Evolutionary conservation across 495 filamentous ascomycete species (phyloP).

Genomic region (Daldinia concentrica): DNA sequence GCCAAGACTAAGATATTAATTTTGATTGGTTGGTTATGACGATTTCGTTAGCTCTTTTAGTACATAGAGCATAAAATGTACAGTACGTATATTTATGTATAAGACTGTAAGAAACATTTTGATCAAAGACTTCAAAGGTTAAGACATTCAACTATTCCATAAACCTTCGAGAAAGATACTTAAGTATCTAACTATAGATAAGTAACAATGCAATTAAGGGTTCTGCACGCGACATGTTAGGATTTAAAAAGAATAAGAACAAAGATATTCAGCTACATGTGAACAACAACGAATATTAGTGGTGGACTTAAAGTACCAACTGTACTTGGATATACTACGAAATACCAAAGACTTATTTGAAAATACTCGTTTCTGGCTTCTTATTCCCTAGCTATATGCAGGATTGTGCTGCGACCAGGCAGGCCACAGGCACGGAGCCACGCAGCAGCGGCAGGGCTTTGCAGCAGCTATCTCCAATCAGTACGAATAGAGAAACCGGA

Average conservation of each 20-base stretch:
- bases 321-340: no score
- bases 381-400: slow-evolving; percentile 25
- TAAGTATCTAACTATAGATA: no score
- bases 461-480: slow-evolving; percentile 23
- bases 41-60: slow-evolving; percentile 31
- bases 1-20: slow-evolving; percentile 27
- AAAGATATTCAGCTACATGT: no score
- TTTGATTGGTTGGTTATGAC: slow-evolving; percentile 38
- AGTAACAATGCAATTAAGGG: not conserved
- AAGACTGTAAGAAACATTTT: not conserved
- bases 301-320: no score
- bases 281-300: no score
- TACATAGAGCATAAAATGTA: slow-evolving; percentile 5
- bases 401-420: slow-evolving; percentile 23
- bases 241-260: not conserved
- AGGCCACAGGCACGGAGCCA: slow-evolving; percentile 42
- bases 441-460: slow-evolving; percentile 26
- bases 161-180: not conserved
- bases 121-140: not conserved
- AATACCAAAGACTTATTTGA: not conserved
- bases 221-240: not conserved
- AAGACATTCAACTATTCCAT: not conserved
- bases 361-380: slow-evolving; percentile 4
- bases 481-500: slow-evolving; percentile 5
- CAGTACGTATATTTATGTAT: not conserved